Conservation (phyloP, 1,139 yeast species). For the Scheffersomyces titani region DNA sequence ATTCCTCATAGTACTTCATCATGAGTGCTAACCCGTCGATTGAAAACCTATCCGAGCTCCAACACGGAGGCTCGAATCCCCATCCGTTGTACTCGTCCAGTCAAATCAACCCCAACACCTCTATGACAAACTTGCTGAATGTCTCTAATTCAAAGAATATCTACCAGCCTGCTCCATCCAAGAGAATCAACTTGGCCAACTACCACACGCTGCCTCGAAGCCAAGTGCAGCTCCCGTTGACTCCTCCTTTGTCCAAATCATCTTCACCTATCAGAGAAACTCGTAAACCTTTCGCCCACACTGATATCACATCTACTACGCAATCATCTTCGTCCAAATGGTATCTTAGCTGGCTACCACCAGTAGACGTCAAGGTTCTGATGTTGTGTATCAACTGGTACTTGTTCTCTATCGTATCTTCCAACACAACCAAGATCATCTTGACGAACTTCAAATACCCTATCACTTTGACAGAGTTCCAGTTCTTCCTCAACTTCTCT, state of each 20-base stretch:
- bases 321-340: background rate
- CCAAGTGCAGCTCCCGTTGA: constrained; percentile 25
- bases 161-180: constrained; percentile 19
- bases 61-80: background rate
- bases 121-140: constrained; percentile 26
- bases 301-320: constrained; percentile 1
- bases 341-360: constrained; percentile 20
- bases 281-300: constrained; percentile 5
- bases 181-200: constrained; percentile 17
- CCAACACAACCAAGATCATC: constrained; percentile 77
- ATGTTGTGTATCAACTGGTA: constrained; percentile 76
- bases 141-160: constrained; percentile 5
- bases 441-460: constrained; percentile 73
- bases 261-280: constrained; percentile 31
- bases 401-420: constrained; percentile 74
- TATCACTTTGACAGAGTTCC: constrained; percentile 81
- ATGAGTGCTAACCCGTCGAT: constrained; percentile 1
- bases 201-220: constrained; percentile 7
- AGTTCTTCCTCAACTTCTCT: constrained; percentile 73
- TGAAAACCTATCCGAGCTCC: background rate
- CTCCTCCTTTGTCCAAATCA: constrained; percentile 39
- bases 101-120: constrained; percentile 25
- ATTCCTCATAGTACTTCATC: background rate
- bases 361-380: constrained; percentile 30
- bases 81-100: constrained; percentile 8